Base-by-base conservation (phyloP, 768 basidiomycete genomes). In the Boletellus ananiceps region DNA sequence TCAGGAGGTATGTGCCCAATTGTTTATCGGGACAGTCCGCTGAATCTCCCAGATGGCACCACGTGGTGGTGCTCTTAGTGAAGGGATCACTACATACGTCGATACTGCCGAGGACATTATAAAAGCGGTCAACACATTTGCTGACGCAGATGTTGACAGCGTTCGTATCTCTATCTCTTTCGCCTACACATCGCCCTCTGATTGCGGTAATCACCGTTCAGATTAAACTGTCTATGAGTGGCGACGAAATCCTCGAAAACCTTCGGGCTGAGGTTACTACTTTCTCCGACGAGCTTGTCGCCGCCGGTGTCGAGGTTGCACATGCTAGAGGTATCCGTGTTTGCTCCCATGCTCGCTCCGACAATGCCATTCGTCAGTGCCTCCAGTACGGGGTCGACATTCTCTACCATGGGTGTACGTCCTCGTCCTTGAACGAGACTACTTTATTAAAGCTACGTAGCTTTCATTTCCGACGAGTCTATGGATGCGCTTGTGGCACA, bases 341-440 rank as follows among this genome's bases (percentile, higher is more conserved):
- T 21, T 71, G 70, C 37, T 66, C 69, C 9, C 69, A 71, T 50
- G 69, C 69, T 4, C 65, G 70, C 29, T 68, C 70, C 9, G 70
- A 70, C 32, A 50, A 59, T 16, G 57, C 67, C 11, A 41, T 71
- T 41, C 51, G 62, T 36, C 70, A 70, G 49, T 69, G 61, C 32
- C 57, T 71, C 25, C 66, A 69, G 45, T 71, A 69, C 38, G 70
- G 70, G 1, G 49, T 69, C 25, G 69, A 71, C 35, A 61, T 71
- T 21, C 40, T 64, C 38, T 64, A 64, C 50, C 63, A 64, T 25
- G 41, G 61, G 5, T 64, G 64, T 64, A 23, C 41, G 63, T 41
- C 14, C 29, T 40, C 23, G 25, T 13, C 21, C 38, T 33, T 37
- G 27, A 3, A 19, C 3, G 2, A 15, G 27, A 27, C 2, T 0